Percentiles rank a stretch among this genome's conserved stretches.
These are phyloP conservation scores for Verticillium isaacii DNA, from an alignment of 2,329 filamentous ascomycete genomes.

Conservation along the genomic window DNA sequence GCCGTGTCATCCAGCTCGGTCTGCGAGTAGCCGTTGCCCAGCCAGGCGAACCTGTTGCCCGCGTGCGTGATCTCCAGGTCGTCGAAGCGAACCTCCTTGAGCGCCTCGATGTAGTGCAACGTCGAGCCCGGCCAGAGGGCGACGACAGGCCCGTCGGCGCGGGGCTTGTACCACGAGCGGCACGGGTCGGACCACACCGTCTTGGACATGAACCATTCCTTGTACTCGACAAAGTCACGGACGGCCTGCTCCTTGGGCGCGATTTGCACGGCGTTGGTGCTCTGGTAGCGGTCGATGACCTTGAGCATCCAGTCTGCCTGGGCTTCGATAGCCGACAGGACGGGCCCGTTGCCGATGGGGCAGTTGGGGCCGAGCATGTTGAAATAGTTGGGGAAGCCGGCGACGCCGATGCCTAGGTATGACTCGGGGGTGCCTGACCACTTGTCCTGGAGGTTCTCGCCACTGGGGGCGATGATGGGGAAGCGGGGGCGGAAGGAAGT, in stretches of 20 bases:
- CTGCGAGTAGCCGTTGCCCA: slow-evolving; percentile 38
- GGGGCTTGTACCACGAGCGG: slow-evolving; percentile 15
- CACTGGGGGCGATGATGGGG: slow-evolving; percentile 38
- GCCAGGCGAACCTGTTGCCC: slow-evolving; percentile 31
- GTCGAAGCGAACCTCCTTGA: slow-evolving; percentile 38
- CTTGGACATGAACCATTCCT: slow-evolving; percentile 36
- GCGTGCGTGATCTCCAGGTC: slow-evolving; percentile 37
- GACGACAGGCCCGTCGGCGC: slow-evolving; percentile 14
- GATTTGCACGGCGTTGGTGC: slow-evolving; percentile 38
- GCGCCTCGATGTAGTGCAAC: slow-evolving; percentile 44
- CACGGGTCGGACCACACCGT: slow-evolving; percentile 41
- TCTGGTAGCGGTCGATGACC: slow-evolving; percentile 44
- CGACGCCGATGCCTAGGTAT: slow-evolving; percentile 24
- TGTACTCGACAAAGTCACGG: slow-evolving; percentile 43
- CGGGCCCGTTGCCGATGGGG: slow-evolving; percentile 31
- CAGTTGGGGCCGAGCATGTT: slow-evolving; percentile 35
- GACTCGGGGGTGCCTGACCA: slow-evolving; percentile 22
- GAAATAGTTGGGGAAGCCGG: slow-evolving; percentile 22
- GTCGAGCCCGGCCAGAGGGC: slow-evolving; percentile 23
- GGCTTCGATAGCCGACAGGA: slow-evolving; percentile 38
- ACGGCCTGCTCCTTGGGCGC: slow-evolving; percentile 40
- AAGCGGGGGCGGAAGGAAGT: slow-evolving; percentile 26
- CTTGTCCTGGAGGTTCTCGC: slow-evolving; percentile 19
- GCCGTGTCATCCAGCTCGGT: slow-evolving; percentile 31
- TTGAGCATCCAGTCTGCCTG: slow-evolving; percentile 46